Evolutionary conservation across 2,329 filamentous ascomycete genomes (phyloP).

Genomic region (Thermoascus crustaceus): DNA sequence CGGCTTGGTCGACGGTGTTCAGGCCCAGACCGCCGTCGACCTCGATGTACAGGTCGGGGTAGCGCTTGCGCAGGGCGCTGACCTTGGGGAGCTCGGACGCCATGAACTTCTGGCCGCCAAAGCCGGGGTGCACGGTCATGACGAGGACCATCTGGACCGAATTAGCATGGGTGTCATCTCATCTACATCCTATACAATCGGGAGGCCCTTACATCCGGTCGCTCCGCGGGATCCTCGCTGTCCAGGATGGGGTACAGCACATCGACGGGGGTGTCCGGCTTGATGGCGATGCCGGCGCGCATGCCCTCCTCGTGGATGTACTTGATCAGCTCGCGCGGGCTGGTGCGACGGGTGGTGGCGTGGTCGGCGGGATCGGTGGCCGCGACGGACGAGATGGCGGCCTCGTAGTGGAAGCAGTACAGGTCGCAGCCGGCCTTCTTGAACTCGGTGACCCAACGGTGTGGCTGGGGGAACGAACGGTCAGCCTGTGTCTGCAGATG

Average conservation of each 20-base stretch:
- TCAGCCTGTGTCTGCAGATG: constrained; percentile 2
- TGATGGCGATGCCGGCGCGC: constrained; percentile 89
- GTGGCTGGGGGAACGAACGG: constrained; percentile 52
- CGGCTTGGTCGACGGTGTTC: constrained; percentile 84
- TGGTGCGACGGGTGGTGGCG: constrained; percentile 62
- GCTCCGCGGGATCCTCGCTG: constrained; percentile 60
- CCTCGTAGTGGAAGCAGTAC: constrained; percentile 99
- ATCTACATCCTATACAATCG: constrained; percentile 1
- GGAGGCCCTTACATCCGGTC: constrained; percentile 67
- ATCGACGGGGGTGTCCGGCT: constrained; percentile 82
- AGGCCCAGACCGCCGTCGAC: constrained; percentile 88
- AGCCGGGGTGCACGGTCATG: constrained; percentile 97
- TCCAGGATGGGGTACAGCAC: constrained; percentile 89
- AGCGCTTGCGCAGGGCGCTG: constrained; percentile 67
- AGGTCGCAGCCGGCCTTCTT: constrained; percentile 88
- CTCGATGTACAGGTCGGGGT: constrained; percentile 92
- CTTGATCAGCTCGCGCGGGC: constrained; percentile 72
- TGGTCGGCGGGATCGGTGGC: constrained; percentile 68
- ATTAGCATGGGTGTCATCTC: not conserved
- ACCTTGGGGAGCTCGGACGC: constrained; percentile 92
- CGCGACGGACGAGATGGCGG: constrained; percentile 72
- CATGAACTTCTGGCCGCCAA: constrained; percentile 99
- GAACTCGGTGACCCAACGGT: constrained; percentile 97
- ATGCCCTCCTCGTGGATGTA: constrained; percentile 87
- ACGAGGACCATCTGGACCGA: constrained; percentile 79